Conservation (phyloP, 1,139 yeast species). For the Lodderomyces jiufengensis region DNA sequence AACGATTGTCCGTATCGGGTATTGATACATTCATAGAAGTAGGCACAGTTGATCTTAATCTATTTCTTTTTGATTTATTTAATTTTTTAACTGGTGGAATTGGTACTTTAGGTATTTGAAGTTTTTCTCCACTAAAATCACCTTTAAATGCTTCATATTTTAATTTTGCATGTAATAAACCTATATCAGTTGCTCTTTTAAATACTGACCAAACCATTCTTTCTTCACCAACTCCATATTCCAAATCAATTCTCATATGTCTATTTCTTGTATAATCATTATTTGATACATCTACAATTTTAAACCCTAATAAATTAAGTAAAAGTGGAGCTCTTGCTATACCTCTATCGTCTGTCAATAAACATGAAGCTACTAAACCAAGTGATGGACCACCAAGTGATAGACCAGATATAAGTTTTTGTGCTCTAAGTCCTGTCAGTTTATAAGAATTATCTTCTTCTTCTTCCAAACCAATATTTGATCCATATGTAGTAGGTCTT, state of each 20-base stretch:
- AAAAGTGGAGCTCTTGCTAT: constrained; percentile 78
- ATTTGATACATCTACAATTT: constrained; percentile 51
- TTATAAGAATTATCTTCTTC: constrained; percentile 22
- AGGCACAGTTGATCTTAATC: constrained; percentile 6
- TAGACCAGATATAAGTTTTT: constrained; percentile 60
- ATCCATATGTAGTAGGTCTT: constrained; percentile 14
- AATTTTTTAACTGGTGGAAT: constrained; percentile 24
- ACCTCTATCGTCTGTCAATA: constrained; percentile 75
- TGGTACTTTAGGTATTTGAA: constrained; percentile 30
- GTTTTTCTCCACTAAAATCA: constrained; percentile 29
- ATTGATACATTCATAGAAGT: constrained; percentile 3
- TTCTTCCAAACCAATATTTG: constrained; percentile 17
- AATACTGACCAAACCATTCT: constrained; percentile 78
- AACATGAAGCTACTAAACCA: constrained; percentile 68
- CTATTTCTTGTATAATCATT: constrained; percentile 44
- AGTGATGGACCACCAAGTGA: constrained; percentile 79
- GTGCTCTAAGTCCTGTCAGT: constrained; percentile 51
- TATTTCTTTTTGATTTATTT: constrained; percentile 7
- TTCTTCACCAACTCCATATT: constrained; percentile 84
- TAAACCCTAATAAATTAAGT: constrained; percentile 66
- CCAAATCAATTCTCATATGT: constrained; percentile 65
- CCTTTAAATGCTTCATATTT: constrained; percentile 46
- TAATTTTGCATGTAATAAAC: constrained; percentile 63
- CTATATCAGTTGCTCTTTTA: constrained; percentile 68
- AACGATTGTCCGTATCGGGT: constrained; percentile 7